Base-by-base conservation (phyloP, 164 flowering plant genomes). In the Malania oleifera region DNA sequence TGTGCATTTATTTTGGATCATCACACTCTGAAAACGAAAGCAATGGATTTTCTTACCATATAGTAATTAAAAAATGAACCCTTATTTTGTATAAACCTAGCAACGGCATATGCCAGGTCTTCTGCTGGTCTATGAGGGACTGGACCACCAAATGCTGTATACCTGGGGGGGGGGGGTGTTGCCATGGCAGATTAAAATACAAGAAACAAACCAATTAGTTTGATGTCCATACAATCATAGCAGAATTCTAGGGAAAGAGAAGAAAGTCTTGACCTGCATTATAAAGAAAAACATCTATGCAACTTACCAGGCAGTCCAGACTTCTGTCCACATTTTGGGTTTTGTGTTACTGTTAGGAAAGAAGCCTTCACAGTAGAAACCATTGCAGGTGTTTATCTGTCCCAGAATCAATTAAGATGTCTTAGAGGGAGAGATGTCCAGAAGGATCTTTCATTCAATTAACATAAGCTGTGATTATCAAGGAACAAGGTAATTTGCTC, bases 361-460 rank as follows among this genome's bases (percentile, higher is more conserved):
- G 45, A 79, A 84, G 29, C 53, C 60, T 50, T 81, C 84, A 52
- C 86, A 81, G 71, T 84, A 84, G 67, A 64, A 84, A 39, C 74
- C 86, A 66, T 84, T 84, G 70, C 89, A 83, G n/a, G 82, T 69
- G 62, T 79, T 67, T 12, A 83, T 81, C 89, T 83, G 84, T 25
- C 55, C 5, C 46, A 43, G 46, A 43, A n/a, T 43, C n/a, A n/a
- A n/a, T n/a, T n/a, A n/a, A n/a, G n/a, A n/a, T n/a, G n/a, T n/a
- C n/a, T n/a, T n/a, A n/a, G n/a, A n/a, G n/a, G n/a, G n/a, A n/a
- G n/a, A n/a, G n/a, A n/a, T n/a, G n/a, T n/a, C n/a, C n/a, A n/a
- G n/a, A n/a, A n/a, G n/a, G n/a, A n/a, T n/a, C n/a, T n/a, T n/a
- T n/a, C n/a, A n/a, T n/a, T n/a, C n/a, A n/a, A n/a, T n/a, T n/a